phyloP scores from a whole-genome alignment of 805 yeast genomes.

The Starmerella sp. region DNA sequence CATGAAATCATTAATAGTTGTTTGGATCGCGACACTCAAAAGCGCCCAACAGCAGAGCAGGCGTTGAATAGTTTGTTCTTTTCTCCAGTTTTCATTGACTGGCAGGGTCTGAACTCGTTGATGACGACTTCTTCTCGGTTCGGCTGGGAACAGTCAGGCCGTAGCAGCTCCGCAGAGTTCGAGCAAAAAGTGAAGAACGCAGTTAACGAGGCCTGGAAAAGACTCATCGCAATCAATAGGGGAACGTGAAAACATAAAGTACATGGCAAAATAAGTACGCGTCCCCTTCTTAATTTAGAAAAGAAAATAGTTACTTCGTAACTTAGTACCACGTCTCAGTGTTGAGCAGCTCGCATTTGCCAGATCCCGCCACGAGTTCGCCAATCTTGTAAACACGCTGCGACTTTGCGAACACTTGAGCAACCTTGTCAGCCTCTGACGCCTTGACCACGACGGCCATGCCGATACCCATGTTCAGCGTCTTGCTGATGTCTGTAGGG shows the following conservation, averaged over 20 bases:
- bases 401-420: conserved; percentile 48
- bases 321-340: conserved; percentile 28
- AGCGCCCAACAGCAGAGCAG: conserved; percentile 53
- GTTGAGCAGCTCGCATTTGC: conserved; percentile 29
- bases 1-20: conserved; percentile 65
- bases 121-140: conserved; percentile 60
- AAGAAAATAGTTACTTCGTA: not conserved
- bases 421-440: conserved; percentile 49
- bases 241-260: not conserved
- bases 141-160: conserved; percentile 38
- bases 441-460: conserved; percentile 79
- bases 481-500: conserved; percentile 67
- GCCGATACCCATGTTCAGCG: conserved; percentile 93
- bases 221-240: conserved; percentile 27
- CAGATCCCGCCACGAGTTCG: conserved; percentile 39
- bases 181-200: conserved; percentile 19
- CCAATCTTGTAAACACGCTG: conserved; percentile 71
- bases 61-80: conserved; percentile 57
- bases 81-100: conserved; percentile 62
- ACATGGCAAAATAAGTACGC: not conserved
- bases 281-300: not conserved
- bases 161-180: conserved; percentile 36
- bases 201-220: conserved; percentile 49
- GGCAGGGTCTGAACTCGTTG: conserved; percentile 34
- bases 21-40: conserved; percentile 54